Conservation (phyloP, 306 rosid genomes). For the Amphicarpaea edgeworthii region DNA sequence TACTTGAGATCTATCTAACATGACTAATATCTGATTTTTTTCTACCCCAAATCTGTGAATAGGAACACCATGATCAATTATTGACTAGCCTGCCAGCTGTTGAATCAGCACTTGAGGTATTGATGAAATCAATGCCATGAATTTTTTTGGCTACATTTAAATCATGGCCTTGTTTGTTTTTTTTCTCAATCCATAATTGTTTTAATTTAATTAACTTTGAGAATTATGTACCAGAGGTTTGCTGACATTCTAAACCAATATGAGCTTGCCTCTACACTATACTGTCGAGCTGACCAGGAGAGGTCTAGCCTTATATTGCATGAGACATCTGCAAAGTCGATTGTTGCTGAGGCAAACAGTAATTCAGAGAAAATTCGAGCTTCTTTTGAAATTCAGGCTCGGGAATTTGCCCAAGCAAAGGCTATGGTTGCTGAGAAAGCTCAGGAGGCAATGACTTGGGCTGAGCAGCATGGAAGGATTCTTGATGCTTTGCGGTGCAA, state of each 20-base stretch:
- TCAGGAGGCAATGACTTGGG: conserved; percentile 91
- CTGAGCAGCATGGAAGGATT: conserved; percentile 92
- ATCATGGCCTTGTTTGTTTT: background rate
- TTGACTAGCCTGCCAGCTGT: conserved; percentile 84
- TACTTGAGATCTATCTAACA: conserved; percentile 33
- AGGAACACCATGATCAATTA: conserved; percentile 98
- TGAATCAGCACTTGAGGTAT: conserved; percentile 95
- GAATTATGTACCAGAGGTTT: conserved; percentile 72
- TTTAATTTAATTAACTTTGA: conserved; percentile 47
- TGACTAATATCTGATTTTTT: conserved; percentile 26
- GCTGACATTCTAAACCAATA: conserved; percentile 76
- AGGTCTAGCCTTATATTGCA: conserved; percentile 73
- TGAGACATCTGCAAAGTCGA: conserved; percentile 89
- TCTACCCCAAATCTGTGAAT: conserved; percentile 37
- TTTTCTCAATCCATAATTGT: conserved; percentile 16
- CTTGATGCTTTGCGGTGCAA: conserved; percentile 84
- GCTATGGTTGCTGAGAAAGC: conserved; percentile 83
- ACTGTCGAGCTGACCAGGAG: conserved; percentile 88
- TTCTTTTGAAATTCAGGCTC: conserved; percentile 84
- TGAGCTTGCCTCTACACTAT: conserved; percentile 68
- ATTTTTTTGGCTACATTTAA: conserved; percentile 24
- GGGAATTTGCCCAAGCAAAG: conserved; percentile 85
- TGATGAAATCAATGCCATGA: conserved; percentile 27
- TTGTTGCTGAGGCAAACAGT: conserved; percentile 82
- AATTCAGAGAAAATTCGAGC: conserved; percentile 76